Evolutionary conservation across 1,284 basidiomycete species (phyloP), one percentile per base, ranked within the genome.

Genomic region (Boletus sp.): DNA sequence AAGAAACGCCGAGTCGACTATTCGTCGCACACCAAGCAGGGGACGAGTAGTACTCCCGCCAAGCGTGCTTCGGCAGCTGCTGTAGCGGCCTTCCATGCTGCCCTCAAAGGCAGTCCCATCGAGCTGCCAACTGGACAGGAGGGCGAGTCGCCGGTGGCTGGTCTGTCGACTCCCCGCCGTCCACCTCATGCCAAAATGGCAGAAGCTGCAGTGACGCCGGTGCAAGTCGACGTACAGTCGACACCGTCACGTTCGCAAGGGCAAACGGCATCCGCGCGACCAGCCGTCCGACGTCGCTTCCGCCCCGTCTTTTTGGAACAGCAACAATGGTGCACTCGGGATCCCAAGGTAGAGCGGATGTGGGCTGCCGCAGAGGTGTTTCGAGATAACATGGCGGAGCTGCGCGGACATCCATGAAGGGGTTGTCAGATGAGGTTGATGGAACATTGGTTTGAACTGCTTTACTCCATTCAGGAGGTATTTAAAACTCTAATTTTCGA

Each of bases 261-360:
- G 2, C 53, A 51, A 14, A 2, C 20, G 0, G 49, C 48, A 1
- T 58, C 54, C 20, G 38, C 36, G 4, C 52, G 49, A 7, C 45
- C 26, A 3, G 14, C 22, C 4, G 44, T 44, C 12, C 54, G 51
- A 30, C 59, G 49, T 9, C 57, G 62, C 12, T 67, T 64, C 41
- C 49, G 59, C 9, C 50, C 65, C 0, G 45, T 64, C 36, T 68
- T 67, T 40, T 46, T 68, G 9, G 64, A 68, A 17, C 64, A 62
- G 10, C 52, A 66, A 25, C 63, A 68, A 13, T 65, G 63, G 63
- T 51, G 35, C 5, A 52, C 53, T n/a, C 53, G 48, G 26, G 66
- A 65, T 47, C 65, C 59, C 27, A 67, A 64, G 36, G 55, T 61
- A 12, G 57, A 60, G 27, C 51, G 41, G 22, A 52, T 65, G 33